Conservation (phyloP, 805 yeast species). For the Lachancea kluyveri region DNA sequence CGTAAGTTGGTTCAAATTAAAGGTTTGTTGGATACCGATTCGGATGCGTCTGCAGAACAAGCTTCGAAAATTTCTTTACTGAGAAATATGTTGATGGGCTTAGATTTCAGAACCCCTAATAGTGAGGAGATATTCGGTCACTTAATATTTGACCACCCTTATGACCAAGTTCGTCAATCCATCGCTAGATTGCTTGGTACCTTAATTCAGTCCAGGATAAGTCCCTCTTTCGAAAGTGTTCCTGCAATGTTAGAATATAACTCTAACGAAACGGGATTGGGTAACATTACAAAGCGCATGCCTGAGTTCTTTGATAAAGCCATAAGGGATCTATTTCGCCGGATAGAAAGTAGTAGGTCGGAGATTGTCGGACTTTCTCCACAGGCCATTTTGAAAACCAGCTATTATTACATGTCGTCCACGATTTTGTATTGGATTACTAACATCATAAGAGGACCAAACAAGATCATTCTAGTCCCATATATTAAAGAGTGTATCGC, state of each 20-base stretch:
- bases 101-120: slow-evolving; percentile 50
- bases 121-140: slow-evolving; percentile 38
- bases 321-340: slow-evolving; percentile 40
- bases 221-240: slow-evolving; percentile 17
- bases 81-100: slow-evolving; percentile 41
- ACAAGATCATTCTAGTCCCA: slow-evolving; percentile 47
- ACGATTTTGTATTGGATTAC: slow-evolving; percentile 59
- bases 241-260: slow-evolving; percentile 10
- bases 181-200: slow-evolving; percentile 51
- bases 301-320: slow-evolving; percentile 30
- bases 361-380: slow-evolving; percentile 34
- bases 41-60: slow-evolving; percentile 59
- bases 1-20: slow-evolving; percentile 41
- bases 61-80: slow-evolving; percentile 51
- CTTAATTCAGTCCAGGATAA: slow-evolving; percentile 21
- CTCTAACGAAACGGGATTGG: slow-evolving; percentile 28
- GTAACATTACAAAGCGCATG: slow-evolving; percentile 28
- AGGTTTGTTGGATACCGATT: slow-evolving; percentile 36
- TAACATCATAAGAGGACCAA: slow-evolving; percentile 47
- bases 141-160: slow-evolving; percentile 53
- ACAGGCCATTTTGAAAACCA: slow-evolving; percentile 52
- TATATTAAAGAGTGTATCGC: slow-evolving; percentile 47
- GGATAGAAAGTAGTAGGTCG: slow-evolving; percentile 37
- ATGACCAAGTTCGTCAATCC: slow-evolving; percentile 64
- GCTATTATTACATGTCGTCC: slow-evolving; percentile 57